A percentile compares a stretch with the other conserved stretches of the same genome.
Conservation (phyloP, 345 rosid species). For the Eucalyptus regnans region DNA sequence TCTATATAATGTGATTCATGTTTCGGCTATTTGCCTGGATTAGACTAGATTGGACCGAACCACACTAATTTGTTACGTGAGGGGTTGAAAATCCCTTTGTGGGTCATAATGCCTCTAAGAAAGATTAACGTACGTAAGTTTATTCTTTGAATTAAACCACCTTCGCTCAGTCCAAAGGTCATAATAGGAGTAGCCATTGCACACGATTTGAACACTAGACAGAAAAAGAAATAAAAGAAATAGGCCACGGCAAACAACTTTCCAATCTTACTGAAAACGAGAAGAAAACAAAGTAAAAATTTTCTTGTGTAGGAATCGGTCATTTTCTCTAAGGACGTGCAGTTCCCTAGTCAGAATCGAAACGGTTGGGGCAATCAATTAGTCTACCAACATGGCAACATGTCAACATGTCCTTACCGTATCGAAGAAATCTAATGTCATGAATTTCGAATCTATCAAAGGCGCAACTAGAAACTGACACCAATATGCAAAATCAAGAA, state of each 20-base stretch:
- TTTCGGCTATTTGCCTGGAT: neutral
- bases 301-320: neutral
- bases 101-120: neutral
- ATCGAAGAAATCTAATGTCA: neutral
- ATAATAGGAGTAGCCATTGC: neutral
- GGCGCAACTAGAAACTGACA: neutral
- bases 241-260: neutral
- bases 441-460: neutral
- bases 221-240: neutral
- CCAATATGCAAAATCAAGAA: neutral
- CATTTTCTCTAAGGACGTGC: neutral
- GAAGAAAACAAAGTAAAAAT: neutral
- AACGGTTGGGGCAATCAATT: neutral
- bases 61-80: neutral
- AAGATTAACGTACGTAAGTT: neutral
- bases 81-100: neutral
- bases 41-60: neutral
- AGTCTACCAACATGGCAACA: neutral
- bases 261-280: neutral
- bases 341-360: neutral
- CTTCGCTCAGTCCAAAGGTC: neutral
- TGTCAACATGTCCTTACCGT: accelerated
- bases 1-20: neutral
- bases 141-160: neutral
- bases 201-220: neutral